Conservation (phyloP, 2,329 filamentous ascomycete genomes). For the Lasiodiplodia gonubiensis region DNA sequence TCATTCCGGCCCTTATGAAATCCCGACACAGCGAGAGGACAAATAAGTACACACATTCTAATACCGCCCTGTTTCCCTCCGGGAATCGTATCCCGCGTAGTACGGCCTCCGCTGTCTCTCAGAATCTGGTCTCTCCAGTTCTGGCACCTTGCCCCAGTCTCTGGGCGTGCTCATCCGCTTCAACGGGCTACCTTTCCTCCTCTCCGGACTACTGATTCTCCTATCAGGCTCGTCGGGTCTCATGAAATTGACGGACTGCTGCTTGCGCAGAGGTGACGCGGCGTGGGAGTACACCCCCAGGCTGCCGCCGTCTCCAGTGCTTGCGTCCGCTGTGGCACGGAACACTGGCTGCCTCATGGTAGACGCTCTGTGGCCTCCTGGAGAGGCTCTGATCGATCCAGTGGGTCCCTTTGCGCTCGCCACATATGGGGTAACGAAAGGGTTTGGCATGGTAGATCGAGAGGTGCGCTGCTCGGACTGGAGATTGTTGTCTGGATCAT, state of each 20-base stretch:
- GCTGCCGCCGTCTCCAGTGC: conserved; percentile 70
- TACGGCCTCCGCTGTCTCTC: conserved; percentile 18
- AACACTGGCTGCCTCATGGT: conserved; percentile 55
- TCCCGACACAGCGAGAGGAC: not conserved
- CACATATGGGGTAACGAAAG: conserved; percentile 29
- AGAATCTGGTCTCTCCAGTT: conserved; percentile 1
- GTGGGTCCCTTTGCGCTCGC: conserved; percentile 35
- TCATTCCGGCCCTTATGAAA: not conserved
- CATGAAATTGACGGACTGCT: conserved; percentile 64
- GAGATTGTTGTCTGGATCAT: conserved; percentile 67
- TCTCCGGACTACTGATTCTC: conserved; percentile 45
- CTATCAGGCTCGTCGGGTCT: conserved; percentile 38
- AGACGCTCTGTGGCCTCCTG: conserved; percentile 52
- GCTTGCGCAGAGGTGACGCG: conserved; percentile 82
- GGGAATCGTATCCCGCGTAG: not conserved
- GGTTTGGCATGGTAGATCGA: conserved; percentile 27
- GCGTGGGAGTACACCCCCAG: conserved; percentile 81
- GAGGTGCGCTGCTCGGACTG: conserved; percentile 25
- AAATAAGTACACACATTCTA: not conserved
- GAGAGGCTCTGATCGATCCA: conserved; percentile 52
- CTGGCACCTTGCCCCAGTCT: conserved; percentile 15
- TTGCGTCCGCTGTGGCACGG: conserved; percentile 48
- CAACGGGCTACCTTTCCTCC: conserved; percentile 49
- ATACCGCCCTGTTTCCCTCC: conserved; percentile 9
- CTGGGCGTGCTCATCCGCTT: conserved; percentile 51